Evolutionary conservation across 2,329 filamentous ascomycete genomes (phyloP).

Genomic region (Aureobasidium zeae): DNA sequence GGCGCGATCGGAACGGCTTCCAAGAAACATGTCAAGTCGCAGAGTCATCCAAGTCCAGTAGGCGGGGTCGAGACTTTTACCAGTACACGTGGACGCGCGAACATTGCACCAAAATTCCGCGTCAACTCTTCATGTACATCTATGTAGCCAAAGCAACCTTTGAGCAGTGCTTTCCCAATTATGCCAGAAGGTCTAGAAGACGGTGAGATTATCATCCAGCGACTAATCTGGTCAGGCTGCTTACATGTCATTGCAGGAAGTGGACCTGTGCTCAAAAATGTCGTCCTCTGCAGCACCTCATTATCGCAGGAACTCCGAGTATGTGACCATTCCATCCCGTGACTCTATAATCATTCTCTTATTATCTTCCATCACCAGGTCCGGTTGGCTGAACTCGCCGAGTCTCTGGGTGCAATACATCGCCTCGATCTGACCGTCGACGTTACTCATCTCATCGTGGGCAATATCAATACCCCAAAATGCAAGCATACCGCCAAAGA

Average conservation of each 20-base stretch:
- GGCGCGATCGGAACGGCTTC: too few relatives aligned
- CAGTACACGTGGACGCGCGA: too few relatives aligned
- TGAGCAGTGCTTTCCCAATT: too few relatives aligned
- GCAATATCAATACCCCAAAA: conserved; percentile 80
- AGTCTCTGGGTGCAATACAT: conserved; percentile 77
- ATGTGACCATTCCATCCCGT: not conserved
- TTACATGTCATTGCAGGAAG: too few relatives aligned
- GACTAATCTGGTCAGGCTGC: too few relatives aligned
- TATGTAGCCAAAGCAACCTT: too few relatives aligned
- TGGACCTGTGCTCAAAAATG: not conserved
- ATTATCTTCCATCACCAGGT: not conserved
- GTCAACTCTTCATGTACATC: too few relatives aligned
- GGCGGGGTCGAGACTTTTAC: too few relatives aligned
- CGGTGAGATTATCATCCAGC: not conserved
- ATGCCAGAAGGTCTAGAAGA: conserved; percentile 8
- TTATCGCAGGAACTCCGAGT: conserved; percentile 8
- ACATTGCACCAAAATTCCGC: too few relatives aligned
- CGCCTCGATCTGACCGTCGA: conserved; percentile 91
- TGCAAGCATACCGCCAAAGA: conserved; percentile 92
- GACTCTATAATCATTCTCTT: not conserved
- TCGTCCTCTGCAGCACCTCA: conserved; percentile 12
- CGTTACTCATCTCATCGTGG: conserved; percentile 88
- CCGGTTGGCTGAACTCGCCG: conserved; percentile 47
- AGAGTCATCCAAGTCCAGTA: too few relatives aligned
- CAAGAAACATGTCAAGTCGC: too few relatives aligned